Percentiles rank a stretch among this genome's conserved stretches.
Conservation (phyloP, 2,329 filamentous ascomycete genomes). For the Aspergillus fumigatus region DNA sequence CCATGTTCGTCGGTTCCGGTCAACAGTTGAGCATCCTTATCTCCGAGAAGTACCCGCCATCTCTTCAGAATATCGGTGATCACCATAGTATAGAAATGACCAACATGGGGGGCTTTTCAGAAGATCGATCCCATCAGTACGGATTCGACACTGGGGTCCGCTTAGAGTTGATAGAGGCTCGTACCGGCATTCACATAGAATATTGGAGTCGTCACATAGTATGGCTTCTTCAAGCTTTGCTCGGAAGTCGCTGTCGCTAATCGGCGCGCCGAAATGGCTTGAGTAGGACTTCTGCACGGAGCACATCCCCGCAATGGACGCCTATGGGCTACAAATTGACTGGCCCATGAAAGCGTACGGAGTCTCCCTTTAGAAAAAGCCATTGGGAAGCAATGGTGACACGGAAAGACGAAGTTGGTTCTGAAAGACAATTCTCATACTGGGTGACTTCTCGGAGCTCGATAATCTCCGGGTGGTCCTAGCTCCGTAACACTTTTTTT, state of each 20-base stretch:
- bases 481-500: constrained; percentile 29
- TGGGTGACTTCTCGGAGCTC: constrained; percentile 26
- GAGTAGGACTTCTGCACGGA: constrained; percentile 21
- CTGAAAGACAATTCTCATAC: constrained; percentile 7
- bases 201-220: constrained; percentile 93
- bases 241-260: constrained; percentile 25
- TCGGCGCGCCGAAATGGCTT: constrained; percentile 20
- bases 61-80: constrained; percentile 87
- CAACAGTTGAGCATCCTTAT: constrained; percentile 63
- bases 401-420: constrained; percentile 2
- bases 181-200: constrained; percentile 96
- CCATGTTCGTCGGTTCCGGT: constrained; percentile 98
- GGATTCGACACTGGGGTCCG: neutral
- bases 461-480: constrained; percentile 30
- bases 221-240: constrained; percentile 61
- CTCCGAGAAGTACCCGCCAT: constrained; percentile 75
- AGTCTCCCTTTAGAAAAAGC: constrained; percentile 24
- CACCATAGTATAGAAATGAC: constrained; percentile 90
- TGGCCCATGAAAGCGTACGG: constrained; percentile 29
- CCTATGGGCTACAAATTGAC: constrained; percentile 18
- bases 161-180: neutral
- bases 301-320: constrained; percentile 28
- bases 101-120: constrained; percentile 79
- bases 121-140: neutral
- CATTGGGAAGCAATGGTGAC: constrained; percentile 18